A percentile compares a stretch with the other conserved stretches of the same genome.
These are phyloP conservation scores for Galerina sulciceps DNA, from an alignment of 768 basidiomycete species.

Conservation along the genomic window DNA sequence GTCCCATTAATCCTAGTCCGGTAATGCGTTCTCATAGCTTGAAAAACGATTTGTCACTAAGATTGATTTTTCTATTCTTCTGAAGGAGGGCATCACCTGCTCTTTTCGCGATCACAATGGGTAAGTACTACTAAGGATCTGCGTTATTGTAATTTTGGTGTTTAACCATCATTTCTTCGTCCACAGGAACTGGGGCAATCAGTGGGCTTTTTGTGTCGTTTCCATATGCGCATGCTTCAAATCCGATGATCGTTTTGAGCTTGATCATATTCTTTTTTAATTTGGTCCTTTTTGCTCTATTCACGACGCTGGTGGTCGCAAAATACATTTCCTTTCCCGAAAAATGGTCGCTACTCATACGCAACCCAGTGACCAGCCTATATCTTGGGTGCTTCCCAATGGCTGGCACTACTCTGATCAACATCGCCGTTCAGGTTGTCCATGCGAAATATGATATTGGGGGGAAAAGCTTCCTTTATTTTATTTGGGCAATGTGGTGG, in stretches of 20 bases:
- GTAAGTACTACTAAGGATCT: too few relatives aligned
- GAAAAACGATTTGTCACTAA: neutral
- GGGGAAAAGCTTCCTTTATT: conserved; percentile 54
- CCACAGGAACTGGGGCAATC: conserved; percentile 50
- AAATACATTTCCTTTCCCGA: conserved; percentile 61
- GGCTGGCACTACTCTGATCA: conserved; percentile 64
- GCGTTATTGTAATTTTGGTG: too few relatives aligned
- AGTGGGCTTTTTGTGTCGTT: conserved; percentile 60
- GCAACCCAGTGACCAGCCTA: conserved; percentile 48
- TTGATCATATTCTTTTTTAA: conserved; percentile 64
- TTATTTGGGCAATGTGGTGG: conserved; percentile 75
- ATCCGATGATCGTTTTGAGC: conserved; percentile 40
- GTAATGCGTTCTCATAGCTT: neutral
- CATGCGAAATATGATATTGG: conserved; percentile 50
- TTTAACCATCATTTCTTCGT: neutral
- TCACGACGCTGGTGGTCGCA: conserved; percentile 45
- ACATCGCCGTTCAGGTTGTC: conserved; percentile 49
- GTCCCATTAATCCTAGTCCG: neutral
- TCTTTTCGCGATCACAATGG: conserved; percentile 50
- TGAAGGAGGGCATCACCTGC: conserved; percentile 46
- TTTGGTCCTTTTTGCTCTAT: conserved; percentile 54
- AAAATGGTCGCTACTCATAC: conserved; percentile 42
- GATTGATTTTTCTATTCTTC: neutral
- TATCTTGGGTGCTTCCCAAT: conserved; percentile 58
- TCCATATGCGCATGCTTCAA: conserved; percentile 53